Base-by-base conservation (phyloP, 768 basidiomycete species). In the Suillus cothurnatus region DNA sequence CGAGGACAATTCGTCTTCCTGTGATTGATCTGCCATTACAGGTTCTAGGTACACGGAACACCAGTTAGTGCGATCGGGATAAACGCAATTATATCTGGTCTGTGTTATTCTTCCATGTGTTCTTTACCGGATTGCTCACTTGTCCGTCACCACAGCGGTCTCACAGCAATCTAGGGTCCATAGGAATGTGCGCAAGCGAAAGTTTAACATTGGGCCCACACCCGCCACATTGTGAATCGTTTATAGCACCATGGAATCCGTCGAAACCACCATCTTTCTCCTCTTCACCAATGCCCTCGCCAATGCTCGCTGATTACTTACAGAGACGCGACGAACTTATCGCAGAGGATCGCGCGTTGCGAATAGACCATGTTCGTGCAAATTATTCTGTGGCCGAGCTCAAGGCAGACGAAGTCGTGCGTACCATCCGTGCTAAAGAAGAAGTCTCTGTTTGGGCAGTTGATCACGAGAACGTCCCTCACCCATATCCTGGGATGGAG, bases 401-500 rank as follows among this genome's bases (percentile, higher is more conserved):
- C 21, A 72, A 80, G 60, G 91, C 89, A 34, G 90, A 92, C 68
- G 72, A 74, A 49, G 78, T 86, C 59, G 73, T 90, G 36, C 79
- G 89, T 32, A 70, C 73, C 31, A 82, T 92, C 62, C 84, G 90
- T 47, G 72, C 77, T 0, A 65, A 68, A 19, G 90, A 92, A 69
- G 84, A 82, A 0, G 69, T 74, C 31, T 79, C 81, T 2, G 74
- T 91, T n/a, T 91, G 89, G 90, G 79, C 72, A 43, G 75, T 74
- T 59, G 82, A 86, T n/a, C 77, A 84, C 66, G 77, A 82, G 21
- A 81, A 80, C 12, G 77, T 86, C 43, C 84, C 82, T 23, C 85
- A 90, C 66, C 79, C 85, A 2, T 91, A 90, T 67, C 89, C 90
- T 47, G 91, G 91, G 38, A 91, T 90, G 89, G 88, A 85, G 67